Conservation (phyloP, 176 grass and related monocot genomes). For the bread wheat (Triticum aestivum) region IWGSC_CS_RefSeq_v2.1 NC_057806.1:545101005-545101504, state of each 20-base stretch:
- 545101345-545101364: slow-evolving; percentile 81
- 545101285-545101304: slow-evolving; percentile 80
- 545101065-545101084: slow-evolving; percentile 40
- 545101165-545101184: slow-evolving; percentile 91
- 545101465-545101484: slow-evolving; percentile 86
- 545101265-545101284: slow-evolving; percentile 88
- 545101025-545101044: neutral
- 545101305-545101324: slow-evolving; percentile 79
- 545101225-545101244: slow-evolving; percentile 90
- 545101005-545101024: neutral
- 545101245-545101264: slow-evolving; percentile 72
- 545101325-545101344: slow-evolving; percentile 82
- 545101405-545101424: slow-evolving; percentile 80
- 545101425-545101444: slow-evolving; percentile 78
- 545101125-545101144: slow-evolving; percentile 88
- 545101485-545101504: slow-evolving; percentile 78
- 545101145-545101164: slow-evolving; percentile 74
- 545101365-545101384: slow-evolving; percentile 82
- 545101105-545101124: slow-evolving; percentile 85
- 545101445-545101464: slow-evolving; percentile 84
- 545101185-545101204: slow-evolving; percentile 68
- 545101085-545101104: slow-evolving; percentile 86
- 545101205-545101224: slow-evolving; percentile 85
- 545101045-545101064: slow-evolving; percentile 26
- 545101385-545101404: slow-evolving; percentile 57